Percentiles rank a stretch among this genome's conserved stretches.
Conservation (phyloP, 2,329 filamentous ascomycete genomes). For the Immersiporthe knoxdaviesiana region DNA sequence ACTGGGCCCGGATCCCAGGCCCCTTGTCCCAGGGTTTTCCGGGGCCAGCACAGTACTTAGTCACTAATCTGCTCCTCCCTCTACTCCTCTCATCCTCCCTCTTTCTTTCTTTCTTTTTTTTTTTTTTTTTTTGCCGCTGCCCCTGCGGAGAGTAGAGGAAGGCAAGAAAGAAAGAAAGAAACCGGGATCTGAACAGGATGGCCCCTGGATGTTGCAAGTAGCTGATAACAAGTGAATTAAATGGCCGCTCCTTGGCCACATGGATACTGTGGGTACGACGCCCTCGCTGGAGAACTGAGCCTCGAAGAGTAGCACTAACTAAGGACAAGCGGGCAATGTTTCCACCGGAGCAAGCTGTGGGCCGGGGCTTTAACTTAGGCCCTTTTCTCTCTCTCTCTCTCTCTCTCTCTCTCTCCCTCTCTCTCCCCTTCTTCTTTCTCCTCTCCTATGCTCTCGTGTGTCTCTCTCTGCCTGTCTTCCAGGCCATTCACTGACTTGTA, state of each 20-base stretch:
- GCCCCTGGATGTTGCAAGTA: neutral
- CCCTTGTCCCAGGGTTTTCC: neutral
- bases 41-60: neutral
- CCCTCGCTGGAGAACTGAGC: neutral
- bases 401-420: neutral
- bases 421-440: neutral
- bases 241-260: slow-evolving; percentile 6
- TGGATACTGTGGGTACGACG: neutral
- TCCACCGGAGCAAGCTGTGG: neutral
- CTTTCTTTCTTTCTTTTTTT: too few relatives aligned
- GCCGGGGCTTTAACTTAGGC: neutral
- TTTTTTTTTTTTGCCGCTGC: neutral
- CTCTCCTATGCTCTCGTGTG: neutral
- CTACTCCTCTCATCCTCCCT: too few relatives aligned
- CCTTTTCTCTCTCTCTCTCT: neutral
- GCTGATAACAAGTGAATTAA: slow-evolving; percentile 8
- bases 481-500: too few relatives aligned
- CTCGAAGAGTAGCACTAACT: neutral
- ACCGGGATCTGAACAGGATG: slow-evolving; percentile 4
- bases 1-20: neutral
- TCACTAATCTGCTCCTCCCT: too few relatives aligned
- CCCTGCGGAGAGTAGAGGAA: neutral
- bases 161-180: neutral
- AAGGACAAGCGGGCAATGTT: neutral
- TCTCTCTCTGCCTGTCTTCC: neutral